phyloP scores from a whole-genome alignment of 495 filamentous ascomycete genomes.

The Aspergillus nidulans region DNA sequence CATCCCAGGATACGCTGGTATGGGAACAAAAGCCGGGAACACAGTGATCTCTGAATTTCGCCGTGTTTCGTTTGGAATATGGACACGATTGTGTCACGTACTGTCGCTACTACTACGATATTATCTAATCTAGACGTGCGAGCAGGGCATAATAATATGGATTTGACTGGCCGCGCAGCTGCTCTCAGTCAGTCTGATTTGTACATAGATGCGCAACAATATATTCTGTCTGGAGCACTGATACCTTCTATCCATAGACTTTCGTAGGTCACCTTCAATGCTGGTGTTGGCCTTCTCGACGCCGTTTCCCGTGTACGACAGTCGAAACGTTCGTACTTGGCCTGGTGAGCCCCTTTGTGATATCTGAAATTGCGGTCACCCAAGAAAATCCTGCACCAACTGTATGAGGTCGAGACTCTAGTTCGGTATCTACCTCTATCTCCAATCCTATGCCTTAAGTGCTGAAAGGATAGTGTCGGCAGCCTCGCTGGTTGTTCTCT shows the following conservation, averaged over 20 bases:
- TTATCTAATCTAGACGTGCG: conserved; percentile 14
- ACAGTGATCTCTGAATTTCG: conserved; percentile 6
- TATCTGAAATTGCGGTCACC: neutral
- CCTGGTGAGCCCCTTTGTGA: neutral
- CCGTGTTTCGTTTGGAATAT: conserved; percentile 4
- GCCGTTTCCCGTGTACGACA: conserved; percentile 6
- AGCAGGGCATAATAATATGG: conserved; percentile 7
- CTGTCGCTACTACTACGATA: conserved; percentile 15
- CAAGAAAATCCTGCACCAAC: neutral
- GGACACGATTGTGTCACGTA: conserved; percentile 14
- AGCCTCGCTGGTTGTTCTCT: neutral
- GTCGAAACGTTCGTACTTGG: neutral
- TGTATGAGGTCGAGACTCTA: too few relatives aligned
- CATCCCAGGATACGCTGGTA: conserved; percentile 7
- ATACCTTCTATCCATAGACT: neutral
- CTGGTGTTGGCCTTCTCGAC: neutral
- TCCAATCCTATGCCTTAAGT: neutral
- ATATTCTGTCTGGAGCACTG: neutral
- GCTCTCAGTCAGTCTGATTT: neutral
- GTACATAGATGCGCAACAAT: conserved; percentile 5
- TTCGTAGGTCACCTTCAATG: neutral
- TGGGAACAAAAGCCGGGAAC: conserved; percentile 17
- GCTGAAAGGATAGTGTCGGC: neutral
- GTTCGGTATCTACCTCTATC: neutral
- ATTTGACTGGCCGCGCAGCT: neutral